Evolutionary conservation across 495 filamentous ascomycete species (phyloP).

Genomic region (Friedmanniomyces simplex): DNA sequence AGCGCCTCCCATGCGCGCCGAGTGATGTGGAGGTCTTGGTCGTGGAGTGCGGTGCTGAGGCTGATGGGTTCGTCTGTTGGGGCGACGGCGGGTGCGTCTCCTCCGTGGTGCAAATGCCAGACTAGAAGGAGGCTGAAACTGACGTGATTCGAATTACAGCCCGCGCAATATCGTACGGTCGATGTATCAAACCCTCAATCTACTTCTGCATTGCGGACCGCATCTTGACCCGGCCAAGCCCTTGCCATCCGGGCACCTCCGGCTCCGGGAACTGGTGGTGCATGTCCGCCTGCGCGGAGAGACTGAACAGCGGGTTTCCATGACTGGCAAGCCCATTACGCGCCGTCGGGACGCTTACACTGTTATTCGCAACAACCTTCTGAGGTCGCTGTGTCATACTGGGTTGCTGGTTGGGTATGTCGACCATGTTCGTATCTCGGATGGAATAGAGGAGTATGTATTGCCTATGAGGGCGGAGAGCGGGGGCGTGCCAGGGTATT

Average conservation of each 20-base stretch:
- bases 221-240: background rate
- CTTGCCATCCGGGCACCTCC: background rate
- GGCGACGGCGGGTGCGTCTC: background rate
- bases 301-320: background rate
- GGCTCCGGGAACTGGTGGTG: background rate
- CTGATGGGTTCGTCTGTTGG: background rate
- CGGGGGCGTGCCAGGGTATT: background rate
- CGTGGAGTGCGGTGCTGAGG: background rate
- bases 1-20: background rate
- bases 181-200: constrained; percentile 1
- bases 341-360: background rate
- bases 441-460: background rate
- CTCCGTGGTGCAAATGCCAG: background rate
- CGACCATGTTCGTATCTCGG: background rate
- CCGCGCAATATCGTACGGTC: background rate
- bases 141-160: background rate
- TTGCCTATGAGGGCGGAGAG: background rate
- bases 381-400: background rate
- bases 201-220: background rate
- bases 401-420: background rate
- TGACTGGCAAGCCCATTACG: too few species aligned
- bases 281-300: background rate
- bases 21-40: background rate
- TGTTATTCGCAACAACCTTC: background rate
- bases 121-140: background rate